These are phyloP conservation scores for Aschersonia sp. DNA, from an alignment of 2,329 filamentous ascomycete species.

Conservation along the genomic window DNA sequence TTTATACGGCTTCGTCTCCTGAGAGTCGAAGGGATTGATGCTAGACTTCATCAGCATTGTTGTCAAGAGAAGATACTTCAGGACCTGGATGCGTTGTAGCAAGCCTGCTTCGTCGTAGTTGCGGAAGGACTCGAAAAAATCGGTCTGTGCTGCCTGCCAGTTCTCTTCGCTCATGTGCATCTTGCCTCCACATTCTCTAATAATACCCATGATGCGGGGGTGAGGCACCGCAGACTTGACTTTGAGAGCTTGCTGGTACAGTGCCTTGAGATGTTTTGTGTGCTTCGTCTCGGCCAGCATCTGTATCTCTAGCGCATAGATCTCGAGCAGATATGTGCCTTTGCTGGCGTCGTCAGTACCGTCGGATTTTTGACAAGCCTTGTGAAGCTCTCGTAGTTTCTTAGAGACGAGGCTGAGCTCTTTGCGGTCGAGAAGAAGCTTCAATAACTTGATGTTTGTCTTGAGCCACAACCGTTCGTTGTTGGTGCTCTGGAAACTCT, in stretches of 20 bases:
- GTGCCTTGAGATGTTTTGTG: constrained; percentile 87
- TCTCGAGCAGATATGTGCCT: constrained; percentile 88
- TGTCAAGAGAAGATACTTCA: constrained; percentile 91
- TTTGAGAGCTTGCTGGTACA: constrained; percentile 83
- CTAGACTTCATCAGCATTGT: constrained; percentile 98
- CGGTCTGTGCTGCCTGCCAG: constrained; percentile 91
- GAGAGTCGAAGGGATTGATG: constrained; percentile 97
- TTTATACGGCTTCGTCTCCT: constrained; percentile 97
- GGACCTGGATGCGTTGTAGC: constrained; percentile 86
- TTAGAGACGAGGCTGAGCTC: constrained; percentile 68
- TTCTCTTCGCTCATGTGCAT: constrained; percentile 99
- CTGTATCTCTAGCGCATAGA: constrained; percentile 94
- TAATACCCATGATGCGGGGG: constrained; percentile 98
- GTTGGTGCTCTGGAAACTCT: constrained; percentile 93
- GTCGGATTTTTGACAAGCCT: constrained; percentile 74
- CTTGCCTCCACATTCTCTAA: constrained; percentile 95
- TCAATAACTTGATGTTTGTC: constrained; percentile 93
- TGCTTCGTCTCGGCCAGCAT: constrained; percentile 97
- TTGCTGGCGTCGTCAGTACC: constrained; percentile 87
- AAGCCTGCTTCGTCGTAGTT: constrained; percentile 98
- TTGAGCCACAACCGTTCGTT: constrained; percentile 96
- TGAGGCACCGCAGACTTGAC: constrained; percentile 96
- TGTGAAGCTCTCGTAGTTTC: constrained; percentile 80
- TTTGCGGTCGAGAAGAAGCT: constrained; percentile 80
- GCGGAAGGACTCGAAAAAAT: constrained; percentile 97